These are phyloP conservation scores for Neofusicoccum umdonicola DNA, from an alignment of 2,329 filamentous ascomycete genomes.

Conservation along the genomic window DNA sequence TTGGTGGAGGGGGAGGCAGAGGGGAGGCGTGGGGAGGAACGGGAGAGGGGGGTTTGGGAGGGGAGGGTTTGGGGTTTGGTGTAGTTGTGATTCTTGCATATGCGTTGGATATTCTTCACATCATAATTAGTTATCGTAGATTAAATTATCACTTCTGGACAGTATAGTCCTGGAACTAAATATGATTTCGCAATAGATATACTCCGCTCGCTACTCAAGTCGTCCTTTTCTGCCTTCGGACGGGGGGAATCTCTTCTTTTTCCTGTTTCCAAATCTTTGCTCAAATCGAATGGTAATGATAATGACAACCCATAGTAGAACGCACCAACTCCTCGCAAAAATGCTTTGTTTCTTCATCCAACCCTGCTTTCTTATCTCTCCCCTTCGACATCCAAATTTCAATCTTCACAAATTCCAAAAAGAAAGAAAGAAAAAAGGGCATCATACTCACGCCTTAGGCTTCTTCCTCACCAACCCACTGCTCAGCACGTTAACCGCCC, in stretches of 20 bases:
- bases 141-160: no score
- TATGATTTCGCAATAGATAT: not conserved
- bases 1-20: not conserved
- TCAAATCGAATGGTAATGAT: no score
- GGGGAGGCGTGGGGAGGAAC: no score
- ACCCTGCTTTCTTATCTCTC: no score
- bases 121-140: no score
- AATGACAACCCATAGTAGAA: not conserved
- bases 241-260: not conserved
- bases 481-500: slow-evolving; percentile 1
- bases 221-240: not conserved
- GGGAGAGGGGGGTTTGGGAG: not conserved
- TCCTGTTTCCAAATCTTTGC: no score
- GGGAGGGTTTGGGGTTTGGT: not conserved
- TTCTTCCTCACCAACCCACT: slow-evolving; percentile 33
- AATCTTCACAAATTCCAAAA: no score
- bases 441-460: slow-evolving; percentile 21
- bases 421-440: no score
- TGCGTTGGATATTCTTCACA: no score
- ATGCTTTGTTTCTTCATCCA: no score
- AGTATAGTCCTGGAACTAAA: not conserved
- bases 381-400: no score
- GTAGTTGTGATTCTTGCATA: not conserved
- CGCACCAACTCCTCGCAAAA: not conserved
- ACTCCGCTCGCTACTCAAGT: not conserved